phyloP scores from a whole-genome alignment of 768 basidiomycete genomes.

The Suillus cothurnatus region DNA sequence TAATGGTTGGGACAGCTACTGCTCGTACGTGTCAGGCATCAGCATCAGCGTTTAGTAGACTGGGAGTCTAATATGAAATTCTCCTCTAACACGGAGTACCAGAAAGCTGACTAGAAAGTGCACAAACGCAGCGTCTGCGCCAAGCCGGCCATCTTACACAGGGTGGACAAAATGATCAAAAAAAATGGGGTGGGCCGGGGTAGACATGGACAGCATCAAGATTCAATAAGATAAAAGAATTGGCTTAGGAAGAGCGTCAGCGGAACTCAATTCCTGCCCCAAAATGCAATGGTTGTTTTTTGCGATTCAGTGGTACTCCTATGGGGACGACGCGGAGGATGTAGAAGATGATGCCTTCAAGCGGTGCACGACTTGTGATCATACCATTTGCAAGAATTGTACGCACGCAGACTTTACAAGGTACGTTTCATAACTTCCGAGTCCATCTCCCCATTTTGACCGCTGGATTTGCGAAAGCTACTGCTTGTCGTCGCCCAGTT shows the following conservation, averaged over 20 bases:
- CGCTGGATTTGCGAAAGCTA: neutral
- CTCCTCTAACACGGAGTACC: slow-evolving; percentile 15
- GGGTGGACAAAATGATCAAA: slow-evolving; percentile 20
- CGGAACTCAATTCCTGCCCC: neutral
- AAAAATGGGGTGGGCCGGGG: slow-evolving; percentile 13
- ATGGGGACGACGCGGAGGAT: neutral
- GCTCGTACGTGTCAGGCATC: slow-evolving; percentile 1
- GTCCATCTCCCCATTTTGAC: neutral
- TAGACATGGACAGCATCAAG: neutral
- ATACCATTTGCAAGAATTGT: neutral
- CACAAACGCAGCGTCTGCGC: slow-evolving; percentile 25
- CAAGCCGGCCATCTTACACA: slow-evolving; percentile 18
- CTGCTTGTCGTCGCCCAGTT: neutral
- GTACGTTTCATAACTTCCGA: neutral
- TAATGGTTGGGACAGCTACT: neutral
- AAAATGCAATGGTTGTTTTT: neutral
- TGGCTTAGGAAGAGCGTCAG: neutral
- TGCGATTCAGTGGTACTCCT: neutral
- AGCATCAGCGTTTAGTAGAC: neutral
- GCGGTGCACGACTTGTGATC: neutral
- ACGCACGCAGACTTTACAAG: neutral
- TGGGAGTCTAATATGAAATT: neutral
- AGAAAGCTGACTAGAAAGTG: slow-evolving; percentile 23
- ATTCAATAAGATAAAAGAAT: neutral
- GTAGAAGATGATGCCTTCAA: neutral